Evolutionary conservation across 495 filamentous ascomycete genomes (phyloP), one percentile per base, ranked within the genome.

Genomic region (Talaromyces nanjingensis): DNA sequence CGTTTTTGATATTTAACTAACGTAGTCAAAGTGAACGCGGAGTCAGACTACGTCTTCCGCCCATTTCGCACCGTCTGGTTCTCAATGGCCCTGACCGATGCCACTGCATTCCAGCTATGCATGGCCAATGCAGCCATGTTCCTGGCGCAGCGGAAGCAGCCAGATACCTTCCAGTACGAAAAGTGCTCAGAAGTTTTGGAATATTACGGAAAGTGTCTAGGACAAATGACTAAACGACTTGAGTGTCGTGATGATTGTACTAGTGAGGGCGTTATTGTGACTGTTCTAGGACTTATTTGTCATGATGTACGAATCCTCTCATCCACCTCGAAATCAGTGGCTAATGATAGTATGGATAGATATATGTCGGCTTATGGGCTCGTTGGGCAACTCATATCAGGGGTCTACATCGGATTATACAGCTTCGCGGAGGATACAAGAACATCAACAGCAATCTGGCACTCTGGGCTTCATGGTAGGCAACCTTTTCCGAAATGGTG

Each of bases 121-220:
- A 57, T 70, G 63, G 70, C 70, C 24, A 69, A 68, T 57, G 70
- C 70, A 7, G 65, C 68, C 29, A 68, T 72, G 66, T 72, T 72
- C 59, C 59, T 68, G 27, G 68, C 69, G 31, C 66, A 72, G 37
- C 58, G 47, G 7, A 37, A 34, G 22, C 45, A 65, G 14, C 63
- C 61, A 33, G 34, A 63, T 7, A 66, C 45, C 4, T 66, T 65
- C n/a, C 63, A 63, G 6, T 70, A 70, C 33, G 66, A 68, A 24
- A 59, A 59, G 11, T 65, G 64, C 57, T 57, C 61, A 54, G 65
- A 66, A 62, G 55, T 65, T 7, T 62, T 63, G 45, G 60, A 54
- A 14, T 67, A 69, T 62, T 69, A 65, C 16, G 64, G 59, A 24
- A 27, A 58, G 37, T 60, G 60, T 61, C 56, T 69, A 2, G 31